Evolutionary conservation across 2,329 filamentous ascomycete genomes (phyloP).

Genomic region (Trichophyton simii): DNA sequence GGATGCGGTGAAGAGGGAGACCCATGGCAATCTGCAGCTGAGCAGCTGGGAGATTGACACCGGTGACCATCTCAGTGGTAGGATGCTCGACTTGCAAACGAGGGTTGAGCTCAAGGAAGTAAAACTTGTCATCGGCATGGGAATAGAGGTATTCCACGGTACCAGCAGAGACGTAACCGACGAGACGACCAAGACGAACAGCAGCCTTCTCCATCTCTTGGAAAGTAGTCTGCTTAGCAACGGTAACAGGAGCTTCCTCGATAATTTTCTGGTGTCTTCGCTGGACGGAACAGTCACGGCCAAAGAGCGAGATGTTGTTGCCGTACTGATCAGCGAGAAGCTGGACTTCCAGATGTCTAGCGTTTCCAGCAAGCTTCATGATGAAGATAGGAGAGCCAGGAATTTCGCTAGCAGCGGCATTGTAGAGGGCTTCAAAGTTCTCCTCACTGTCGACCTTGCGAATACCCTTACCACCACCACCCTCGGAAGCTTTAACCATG

Average conservation of each 20-base stretch:
- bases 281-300: conserved; percentile 97
- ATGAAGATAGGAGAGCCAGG: conserved; percentile 99
- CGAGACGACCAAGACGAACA: conserved; percentile 81
- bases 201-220: conserved; percentile 93
- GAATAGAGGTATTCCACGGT: conserved; percentile 99
- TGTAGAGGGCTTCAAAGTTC: conserved; percentile 76
- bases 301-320: conserved; percentile 98
- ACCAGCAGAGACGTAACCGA: conserved; percentile 96
- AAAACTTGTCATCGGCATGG: conserved; percentile 95
- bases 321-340: conserved; percentile 96
- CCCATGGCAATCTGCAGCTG: conserved; percentile 99
- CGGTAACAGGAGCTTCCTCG: conserved; percentile 94
- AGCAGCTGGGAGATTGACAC: conserved; percentile 90
- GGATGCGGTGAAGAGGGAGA: conserved; percentile 85
- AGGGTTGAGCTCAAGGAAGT: conserved; percentile 96
- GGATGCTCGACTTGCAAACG: conserved; percentile 99
- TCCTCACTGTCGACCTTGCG: conserved; percentile 82
- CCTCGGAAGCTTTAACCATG: conserved; percentile 99
- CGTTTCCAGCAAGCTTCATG: conserved; percentile 97
- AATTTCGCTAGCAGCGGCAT: conserved; percentile 92
- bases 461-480: conserved; percentile 97
- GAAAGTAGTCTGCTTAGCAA: conserved; percentile 81
- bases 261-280: conserved; percentile 99
- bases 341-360: conserved; percentile 93
- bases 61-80: conserved; percentile 97